These are phyloP conservation scores for Mortierella sp. DNA, from an alignment of 371 early-diverging fungal genomes.

Conservation along the genomic window DNA sequence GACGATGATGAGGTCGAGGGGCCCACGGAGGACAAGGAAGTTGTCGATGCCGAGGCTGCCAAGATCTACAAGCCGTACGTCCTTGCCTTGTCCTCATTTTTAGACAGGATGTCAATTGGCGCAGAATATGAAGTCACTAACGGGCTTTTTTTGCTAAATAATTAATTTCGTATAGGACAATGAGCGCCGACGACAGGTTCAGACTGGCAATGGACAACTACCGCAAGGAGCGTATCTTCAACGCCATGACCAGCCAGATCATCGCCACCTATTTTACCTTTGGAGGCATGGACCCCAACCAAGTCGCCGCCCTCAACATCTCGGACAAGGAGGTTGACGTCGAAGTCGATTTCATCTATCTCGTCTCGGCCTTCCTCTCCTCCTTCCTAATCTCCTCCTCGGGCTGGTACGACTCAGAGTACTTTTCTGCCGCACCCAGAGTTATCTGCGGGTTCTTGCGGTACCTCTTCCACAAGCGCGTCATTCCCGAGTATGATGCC, in stretches of 20 bases:
- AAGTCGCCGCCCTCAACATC: background rate
- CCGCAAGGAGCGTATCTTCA: constrained; percentile 37
- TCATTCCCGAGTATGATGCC: constrained; percentile 41
- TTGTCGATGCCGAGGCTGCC: background rate
- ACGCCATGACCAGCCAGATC: constrained; percentile 21
- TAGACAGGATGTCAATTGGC: background rate
- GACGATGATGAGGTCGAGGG: constrained; percentile 28
- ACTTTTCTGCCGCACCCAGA: constrained; percentile 39
- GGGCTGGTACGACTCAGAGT: constrained; percentile 31
- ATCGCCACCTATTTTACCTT: constrained; percentile 38
- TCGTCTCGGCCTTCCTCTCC: constrained; percentile 37
- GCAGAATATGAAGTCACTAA: background rate
- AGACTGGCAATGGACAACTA: constrained; percentile 45
- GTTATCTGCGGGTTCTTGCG: constrained; percentile 29
- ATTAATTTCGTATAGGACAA: background rate
- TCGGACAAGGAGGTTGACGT: constrained; percentile 1
- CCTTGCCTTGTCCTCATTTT: background rate
- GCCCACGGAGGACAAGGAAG: background rate
- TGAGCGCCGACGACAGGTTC: constrained; percentile 27
- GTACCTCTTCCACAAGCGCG: constrained; percentile 29
- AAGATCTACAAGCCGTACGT: constrained; percentile 35
- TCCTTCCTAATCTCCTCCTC: constrained; percentile 19
- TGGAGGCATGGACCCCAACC: constrained; percentile 40
- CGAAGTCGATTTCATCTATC: constrained; percentile 36
- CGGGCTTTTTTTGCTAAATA: background rate